These are phyloP conservation scores for Thelonectria rubi DNA, from an alignment of 2,329 filamentous ascomycete genomes.

Conservation along the genomic window DNA sequence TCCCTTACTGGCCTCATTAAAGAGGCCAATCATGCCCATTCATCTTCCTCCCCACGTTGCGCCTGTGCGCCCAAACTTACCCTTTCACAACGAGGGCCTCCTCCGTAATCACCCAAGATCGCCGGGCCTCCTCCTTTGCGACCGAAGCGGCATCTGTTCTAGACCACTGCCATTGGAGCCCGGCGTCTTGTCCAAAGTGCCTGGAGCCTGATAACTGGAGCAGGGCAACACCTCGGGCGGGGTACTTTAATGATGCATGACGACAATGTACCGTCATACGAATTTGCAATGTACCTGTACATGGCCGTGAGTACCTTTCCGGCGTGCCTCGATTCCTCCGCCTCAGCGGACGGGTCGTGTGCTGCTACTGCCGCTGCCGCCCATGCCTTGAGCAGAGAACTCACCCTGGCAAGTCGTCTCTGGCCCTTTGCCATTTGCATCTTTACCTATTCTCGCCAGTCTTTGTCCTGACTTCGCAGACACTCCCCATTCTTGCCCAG, in stretches of 20 bases:
- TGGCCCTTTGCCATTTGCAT: slow-evolving; percentile 1
- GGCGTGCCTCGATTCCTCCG: slow-evolving; percentile 26
- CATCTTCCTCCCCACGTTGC: slow-evolving; percentile 8
- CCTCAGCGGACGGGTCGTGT: slow-evolving; percentile 17
- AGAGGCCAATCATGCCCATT: slow-evolving; percentile 14
- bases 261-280: slow-evolving; percentile 48
- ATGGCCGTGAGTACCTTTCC: slow-evolving; percentile 40
- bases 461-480: slow-evolving; percentile 11
- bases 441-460: slow-evolving; percentile 13
- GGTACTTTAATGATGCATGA: slow-evolving; percentile 49
- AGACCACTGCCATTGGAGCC: slow-evolving; percentile 32
- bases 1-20: slow-evolving; percentile 14
- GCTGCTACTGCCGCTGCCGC: slow-evolving; percentile 15
- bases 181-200: slow-evolving; percentile 27
- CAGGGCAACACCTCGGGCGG: slow-evolving; percentile 33
- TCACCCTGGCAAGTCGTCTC: background rate
- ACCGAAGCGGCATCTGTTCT: slow-evolving; percentile 33
- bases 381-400: too few relatives aligned
- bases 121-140: slow-evolving; percentile 21
- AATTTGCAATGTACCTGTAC: slow-evolving; percentile 48
- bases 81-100: slow-evolving; percentile 2
- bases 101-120: slow-evolving; percentile 20
- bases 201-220: slow-evolving; percentile 32
- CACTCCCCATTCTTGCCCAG: slow-evolving; percentile 24
- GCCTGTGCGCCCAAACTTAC: background rate